Base-by-base conservation (phyloP, 768 basidiomycete species). In the Aureoboletus auriporus region DNA sequence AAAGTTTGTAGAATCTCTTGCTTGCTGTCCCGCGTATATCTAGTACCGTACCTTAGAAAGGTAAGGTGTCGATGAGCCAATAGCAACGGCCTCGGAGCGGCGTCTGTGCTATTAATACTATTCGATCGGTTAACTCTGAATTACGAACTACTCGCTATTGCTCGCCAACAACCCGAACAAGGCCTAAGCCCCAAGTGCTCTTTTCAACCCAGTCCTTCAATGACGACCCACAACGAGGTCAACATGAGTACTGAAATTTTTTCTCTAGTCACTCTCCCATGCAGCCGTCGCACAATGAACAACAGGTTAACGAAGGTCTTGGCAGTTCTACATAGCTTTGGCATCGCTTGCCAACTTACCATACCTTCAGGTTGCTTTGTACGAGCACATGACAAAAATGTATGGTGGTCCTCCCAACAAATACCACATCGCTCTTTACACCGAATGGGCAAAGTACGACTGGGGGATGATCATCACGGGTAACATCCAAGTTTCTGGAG, bases 401-500 rank as follows among this genome's bases (percentile, higher is more conserved):
- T 69, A 69, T 9, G 88, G 90, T 17, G 89, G 90, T 0, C 76
- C 78, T 9, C 93, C 93, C 0, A 90, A 87, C 53, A 57, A 69
- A 12, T 64, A 72, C 38, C 88, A 93, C 63, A 60, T 75, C 31
- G 58, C 67, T 0, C 72, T 96, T 27, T 96, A 97, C 61, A 65
- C 77, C 0, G 70, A 72, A 56, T 97, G 93, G 93, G 79, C 82
- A 1, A 64, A 71, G 44, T 78, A 85, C 10, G 75, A 76, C 40
- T 97, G 90, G 90, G 94, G 91, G 0, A 89, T 96, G 76, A 70
- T 95, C 39, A 64, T 94, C 27, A 91, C 93, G 0, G 94, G 94
- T 4, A 93, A 93, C 54, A 76, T 90, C 5, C 86, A 88, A 58
- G 80, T 93, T 26, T 75, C 75, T 26, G 51, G 51, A 0, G 64